A percentile compares a stretch with the other conserved stretches of the same genome.
Evolutionary conservation across 106 monocot genomes (phyloP).

Genomic region (Hemerocallis citrina): DNA sequence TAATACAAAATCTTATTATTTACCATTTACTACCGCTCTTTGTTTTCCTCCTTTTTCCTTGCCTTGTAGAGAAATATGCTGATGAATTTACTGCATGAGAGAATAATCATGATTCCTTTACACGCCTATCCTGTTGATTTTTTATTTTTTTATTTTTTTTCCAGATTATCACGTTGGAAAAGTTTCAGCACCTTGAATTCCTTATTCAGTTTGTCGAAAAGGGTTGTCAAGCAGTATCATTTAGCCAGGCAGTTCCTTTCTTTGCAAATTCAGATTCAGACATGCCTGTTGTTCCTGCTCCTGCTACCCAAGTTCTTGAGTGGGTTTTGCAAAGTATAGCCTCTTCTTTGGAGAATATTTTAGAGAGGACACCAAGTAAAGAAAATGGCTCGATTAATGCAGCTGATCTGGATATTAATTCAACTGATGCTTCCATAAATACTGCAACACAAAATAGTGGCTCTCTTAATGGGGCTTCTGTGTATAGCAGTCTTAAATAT

Average conservation of each 20-base stretch:
- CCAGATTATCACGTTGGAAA: conserved; percentile 70
- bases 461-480: conserved; percentile 3
- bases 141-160: too few species aligned
- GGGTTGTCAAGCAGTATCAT: conserved; percentile 39
- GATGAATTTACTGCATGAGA: not conserved
- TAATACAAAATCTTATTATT: not conserved
- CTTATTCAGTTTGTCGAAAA: conserved; percentile 62
- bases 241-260: conserved; percentile 69
- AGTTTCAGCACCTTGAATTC: conserved; percentile 78
- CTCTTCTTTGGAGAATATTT: conserved; percentile 47
- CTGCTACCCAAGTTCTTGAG: conserved; percentile 69
- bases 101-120: not conserved
- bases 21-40: not conserved
- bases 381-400: conserved; percentile 38
- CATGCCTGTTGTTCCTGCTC: conserved; percentile 77
- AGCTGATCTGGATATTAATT: conserved; percentile 55
- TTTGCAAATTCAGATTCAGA: conserved; percentile 92
- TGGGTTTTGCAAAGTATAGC: conserved; percentile 75
- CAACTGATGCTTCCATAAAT: conserved; percentile 42
- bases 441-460: conserved; percentile 22
- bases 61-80: not conserved
- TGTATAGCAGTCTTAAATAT: conserved; percentile 15
- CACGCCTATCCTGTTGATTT: conserved; percentile 8
- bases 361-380: conserved; percentile 54
- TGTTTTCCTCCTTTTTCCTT: not conserved